Percentiles rank a stretch among this genome's conserved stretches.
phyloP scores from a whole-genome alignment of 2,329 filamentous ascomycete species.

The Nannizzia gypsea region DNA sequence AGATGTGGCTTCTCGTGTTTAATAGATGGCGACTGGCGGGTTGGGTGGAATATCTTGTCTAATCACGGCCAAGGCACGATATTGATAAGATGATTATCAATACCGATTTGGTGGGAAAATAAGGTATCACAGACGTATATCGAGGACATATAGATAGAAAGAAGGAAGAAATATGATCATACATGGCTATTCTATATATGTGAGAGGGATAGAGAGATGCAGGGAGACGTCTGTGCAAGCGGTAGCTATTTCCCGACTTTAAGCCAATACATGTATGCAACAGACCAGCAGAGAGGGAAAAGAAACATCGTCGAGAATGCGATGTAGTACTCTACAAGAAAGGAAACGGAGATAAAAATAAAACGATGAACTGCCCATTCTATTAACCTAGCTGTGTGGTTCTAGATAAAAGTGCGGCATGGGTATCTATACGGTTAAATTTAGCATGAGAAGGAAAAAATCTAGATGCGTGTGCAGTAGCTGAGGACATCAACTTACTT shows the following conservation, averaged over 20 bases:
- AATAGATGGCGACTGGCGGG: too few species aligned
- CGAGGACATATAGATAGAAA: not conserved
- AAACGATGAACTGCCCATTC: not conserved
- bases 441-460: constrained; percentile 3
- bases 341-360: not conserved
- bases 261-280: not conserved
- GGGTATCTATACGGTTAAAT: constrained; percentile 28
- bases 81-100: too few species aligned
- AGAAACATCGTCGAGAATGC: not conserved
- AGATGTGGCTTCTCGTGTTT: too few species aligned
- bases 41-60: too few species aligned
- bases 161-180: not conserved
- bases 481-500: constrained; percentile 35
- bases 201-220: not conserved
- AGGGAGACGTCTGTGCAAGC: not conserved
- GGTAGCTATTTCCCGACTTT: not conserved
- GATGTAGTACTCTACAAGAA: not conserved
- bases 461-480: constrained; percentile 19
- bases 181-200: not conserved
- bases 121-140: not conserved
- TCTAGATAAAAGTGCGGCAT: constrained; percentile 35
- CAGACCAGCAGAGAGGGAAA: not conserved
- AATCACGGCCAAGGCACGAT: too few species aligned
- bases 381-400: not conserved
- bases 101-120: too few species aligned